Percentiles rank a stretch among this genome's conserved stretches.
Evolutionary conservation across 805 yeast genomes (phyloP).

Genomic region (Yueomyces sinensis): DNA sequence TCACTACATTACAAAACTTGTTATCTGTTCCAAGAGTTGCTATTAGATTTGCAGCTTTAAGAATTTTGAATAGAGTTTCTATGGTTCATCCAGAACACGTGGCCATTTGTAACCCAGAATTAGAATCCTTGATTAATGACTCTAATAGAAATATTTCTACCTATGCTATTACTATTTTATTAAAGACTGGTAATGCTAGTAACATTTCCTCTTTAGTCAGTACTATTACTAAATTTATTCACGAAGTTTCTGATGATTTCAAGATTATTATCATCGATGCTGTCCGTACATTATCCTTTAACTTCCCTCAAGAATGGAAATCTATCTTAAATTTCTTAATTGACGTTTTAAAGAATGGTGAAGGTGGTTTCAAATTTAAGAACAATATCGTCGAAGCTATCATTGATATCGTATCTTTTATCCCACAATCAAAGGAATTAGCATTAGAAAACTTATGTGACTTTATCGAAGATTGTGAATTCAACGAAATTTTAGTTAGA

Average conservation of each 20-base stretch:
- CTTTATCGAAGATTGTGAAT: slow-evolving; percentile 96
- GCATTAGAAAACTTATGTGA: slow-evolving; percentile 88
- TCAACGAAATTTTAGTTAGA: slow-evolving; percentile 85
- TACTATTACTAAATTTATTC: slow-evolving; percentile 79
- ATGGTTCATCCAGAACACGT: slow-evolving; percentile 68
- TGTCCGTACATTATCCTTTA: slow-evolving; percentile 77
- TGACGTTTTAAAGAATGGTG: slow-evolving; percentile 68
- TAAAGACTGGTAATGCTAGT: slow-evolving; percentile 88
- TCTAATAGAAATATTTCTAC: slow-evolving; percentile 87
- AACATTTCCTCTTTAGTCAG: slow-evolving; percentile 79
- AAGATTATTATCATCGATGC: slow-evolving; percentile 92
- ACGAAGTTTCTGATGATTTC: slow-evolving; percentile 91
- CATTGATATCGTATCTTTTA: slow-evolving; percentile 78
- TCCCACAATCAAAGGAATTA: slow-evolving; percentile 68
- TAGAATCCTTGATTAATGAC: slow-evolving; percentile 80
- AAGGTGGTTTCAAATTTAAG: slow-evolving; percentile 79
- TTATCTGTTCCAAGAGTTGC: slow-evolving; percentile 81
- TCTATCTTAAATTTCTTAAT: slow-evolving; percentile 71
- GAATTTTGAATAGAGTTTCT: slow-evolving; percentile 78
- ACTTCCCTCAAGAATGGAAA: slow-evolving; percentile 84
- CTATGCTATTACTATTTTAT: slow-evolving; percentile 88
- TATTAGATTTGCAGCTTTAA: slow-evolving; percentile 84
- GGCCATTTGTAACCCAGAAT: slow-evolving; percentile 67
- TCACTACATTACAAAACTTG: slow-evolving; percentile 60
- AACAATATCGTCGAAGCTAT: slow-evolving; percentile 83